These are phyloP conservation scores for Monilinia vaccinii-corymbosi DNA, from an alignment of 2,329 filamentous ascomycete species.

Conservation along the genomic window DNA sequence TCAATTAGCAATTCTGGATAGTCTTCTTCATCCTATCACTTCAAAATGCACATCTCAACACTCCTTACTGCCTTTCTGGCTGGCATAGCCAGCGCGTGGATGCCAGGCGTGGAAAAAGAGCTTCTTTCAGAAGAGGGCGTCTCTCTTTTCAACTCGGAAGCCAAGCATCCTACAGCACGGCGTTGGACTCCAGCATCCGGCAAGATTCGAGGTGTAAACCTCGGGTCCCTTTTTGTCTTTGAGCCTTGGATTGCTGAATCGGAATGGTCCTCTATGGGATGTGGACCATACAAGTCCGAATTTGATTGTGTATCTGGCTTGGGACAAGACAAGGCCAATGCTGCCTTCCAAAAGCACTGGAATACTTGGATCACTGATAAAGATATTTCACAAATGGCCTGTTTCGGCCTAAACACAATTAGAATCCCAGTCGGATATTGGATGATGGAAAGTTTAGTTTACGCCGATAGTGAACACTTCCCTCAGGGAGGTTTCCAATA, in stretches of 20 bases:
- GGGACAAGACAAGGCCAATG: conserved; percentile 36
- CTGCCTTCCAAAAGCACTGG: conserved; percentile 38
- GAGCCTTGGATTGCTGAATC: conserved; percentile 39
- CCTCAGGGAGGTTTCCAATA: conserved; percentile 37
- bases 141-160: conserved; percentile 6
- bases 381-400: conserved; percentile 37
- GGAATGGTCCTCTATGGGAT: conserved; percentile 39
- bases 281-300: conserved; percentile 33
- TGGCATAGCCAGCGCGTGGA: conserved; percentile 3
- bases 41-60: background rate
- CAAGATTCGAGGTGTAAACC: conserved; percentile 41
- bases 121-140: background rate
- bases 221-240: conserved; percentile 39
- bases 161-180: conserved; percentile 2
- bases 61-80: conserved; percentile 2
- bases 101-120: conserved; percentile 5
- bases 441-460: conserved; percentile 39
- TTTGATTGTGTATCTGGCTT: conserved; percentile 39
- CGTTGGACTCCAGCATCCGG: conserved; percentile 12
- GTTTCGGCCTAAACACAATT: conserved; percentile 39
- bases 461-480: conserved; percentile 36
- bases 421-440: conserved; percentile 43
- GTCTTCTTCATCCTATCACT: background rate
- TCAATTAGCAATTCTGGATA: background rate
- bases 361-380: conserved; percentile 37